phyloP scores from a whole-genome alignment of 164 flowering plant genomes.

The Akebia trifoliata region DNA sequence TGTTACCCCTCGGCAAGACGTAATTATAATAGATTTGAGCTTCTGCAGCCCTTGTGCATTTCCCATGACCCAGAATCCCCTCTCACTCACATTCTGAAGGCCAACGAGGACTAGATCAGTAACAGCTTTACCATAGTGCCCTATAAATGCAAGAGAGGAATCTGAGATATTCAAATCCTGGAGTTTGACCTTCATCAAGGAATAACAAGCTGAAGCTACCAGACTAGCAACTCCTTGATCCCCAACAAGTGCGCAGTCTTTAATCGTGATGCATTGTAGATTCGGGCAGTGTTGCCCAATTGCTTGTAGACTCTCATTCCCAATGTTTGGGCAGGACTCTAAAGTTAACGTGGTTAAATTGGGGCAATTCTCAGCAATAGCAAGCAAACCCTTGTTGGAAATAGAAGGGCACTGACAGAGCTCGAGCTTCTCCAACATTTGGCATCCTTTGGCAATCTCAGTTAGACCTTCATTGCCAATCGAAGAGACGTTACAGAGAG shows the following conservation, averaged over 20 bases:
- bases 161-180: slow-evolving; percentile 60
- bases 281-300: slow-evolving; percentile 56
- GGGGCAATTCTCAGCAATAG: slow-evolving; percentile 67
- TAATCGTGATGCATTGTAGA: slow-evolving; percentile 48
- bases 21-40: slow-evolving; percentile 39
- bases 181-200: slow-evolving; percentile 58
- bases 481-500: slow-evolving; percentile 57
- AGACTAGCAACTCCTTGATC: slow-evolving; percentile 73
- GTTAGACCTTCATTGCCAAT: slow-evolving; percentile 56
- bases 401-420: slow-evolving; percentile 57
- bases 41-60: slow-evolving; percentile 61
- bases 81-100: slow-evolving; percentile 58
- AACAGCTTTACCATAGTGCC: slow-evolving; percentile 68
- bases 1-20: slow-evolving; percentile 62
- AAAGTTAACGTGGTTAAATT: slow-evolving; percentile 44
- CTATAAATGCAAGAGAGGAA: slow-evolving; percentile 74
- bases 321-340: slow-evolving; percentile 64
- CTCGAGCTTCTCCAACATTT: slow-evolving; percentile 63
- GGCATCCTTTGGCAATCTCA: slow-evolving; percentile 69
- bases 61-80: slow-evolving; percentile 84
- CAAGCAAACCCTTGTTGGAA: slow-evolving; percentile 56
- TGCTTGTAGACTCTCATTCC: slow-evolving; percentile 59
- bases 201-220: slow-evolving; percentile 44
- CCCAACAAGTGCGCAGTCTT: slow-evolving; percentile 64
- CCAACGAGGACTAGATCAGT: slow-evolving; percentile 49